Conservation (phyloP, 306 rosid species). For the Ammopiptanthus mongolicus region DNA sequence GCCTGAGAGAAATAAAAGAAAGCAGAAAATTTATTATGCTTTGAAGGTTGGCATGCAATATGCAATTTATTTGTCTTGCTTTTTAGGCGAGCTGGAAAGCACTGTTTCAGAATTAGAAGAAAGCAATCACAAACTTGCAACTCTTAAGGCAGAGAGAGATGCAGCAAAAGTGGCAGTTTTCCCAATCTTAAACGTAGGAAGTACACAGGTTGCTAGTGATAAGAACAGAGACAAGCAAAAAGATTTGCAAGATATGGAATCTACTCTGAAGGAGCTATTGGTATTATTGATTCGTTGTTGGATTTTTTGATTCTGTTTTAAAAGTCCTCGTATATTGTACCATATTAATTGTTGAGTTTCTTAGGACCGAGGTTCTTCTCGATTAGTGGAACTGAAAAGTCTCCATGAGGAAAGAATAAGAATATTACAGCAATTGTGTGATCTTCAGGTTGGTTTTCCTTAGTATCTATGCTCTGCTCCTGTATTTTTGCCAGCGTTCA, state of each 20-base stretch:
- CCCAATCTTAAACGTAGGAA: slow-evolving; percentile 64
- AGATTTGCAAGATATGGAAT: slow-evolving; percentile 88
- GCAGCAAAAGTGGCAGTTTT: slow-evolving; percentile 67
- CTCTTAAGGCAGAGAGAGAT: slow-evolving; percentile 68
- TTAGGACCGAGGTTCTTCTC: slow-evolving; percentile 70
- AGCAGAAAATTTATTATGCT: neutral
- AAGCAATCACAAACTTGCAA: slow-evolving; percentile 59
- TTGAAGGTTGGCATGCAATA: neutral
- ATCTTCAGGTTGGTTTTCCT: slow-evolving; percentile 63
- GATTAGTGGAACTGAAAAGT: slow-evolving; percentile 54
- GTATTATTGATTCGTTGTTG: slow-evolving; percentile 46
- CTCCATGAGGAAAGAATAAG: slow-evolving; percentile 79
- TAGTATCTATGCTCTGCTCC: neutral
- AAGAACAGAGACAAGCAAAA: slow-evolving; percentile 73
- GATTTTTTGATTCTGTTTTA: neutral
- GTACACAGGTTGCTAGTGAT: slow-evolving; percentile 51
- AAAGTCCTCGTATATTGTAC: neutral
- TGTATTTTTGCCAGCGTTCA: neutral
- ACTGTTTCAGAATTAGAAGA: slow-evolving; percentile 62
- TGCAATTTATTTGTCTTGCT: slow-evolving; percentile 17
- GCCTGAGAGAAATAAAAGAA: neutral
- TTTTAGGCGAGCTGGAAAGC: slow-evolving; percentile 69
- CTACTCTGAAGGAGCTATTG: slow-evolving; percentile 66
- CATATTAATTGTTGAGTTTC: slow-evolving; percentile 29
- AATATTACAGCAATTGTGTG: slow-evolving; percentile 64